These are phyloP conservation scores for Dactylellina parvicollis DNA, from an alignment of 2,329 filamentous ascomycete species.

Conservation along the genomic window DNA sequence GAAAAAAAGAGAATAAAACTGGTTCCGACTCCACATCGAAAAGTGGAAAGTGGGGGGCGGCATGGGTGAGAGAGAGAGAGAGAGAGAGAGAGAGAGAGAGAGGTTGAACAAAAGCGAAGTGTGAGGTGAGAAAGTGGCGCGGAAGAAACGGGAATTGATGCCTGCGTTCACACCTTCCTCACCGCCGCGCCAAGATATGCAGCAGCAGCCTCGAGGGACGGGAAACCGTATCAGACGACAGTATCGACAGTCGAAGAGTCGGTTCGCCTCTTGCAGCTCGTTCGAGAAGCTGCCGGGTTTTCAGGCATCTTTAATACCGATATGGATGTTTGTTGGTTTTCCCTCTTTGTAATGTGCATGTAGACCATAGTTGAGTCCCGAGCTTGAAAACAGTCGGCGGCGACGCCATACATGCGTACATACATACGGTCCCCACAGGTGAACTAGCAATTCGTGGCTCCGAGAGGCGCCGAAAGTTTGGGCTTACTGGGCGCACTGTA, in stretches of 20 bases:
- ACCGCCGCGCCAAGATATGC: constrained; percentile 17
- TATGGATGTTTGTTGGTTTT: no score
- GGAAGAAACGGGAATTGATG: constrained; percentile 44
- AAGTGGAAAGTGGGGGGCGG: neutral
- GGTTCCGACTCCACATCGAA: neutral
- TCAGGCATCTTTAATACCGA: no score
- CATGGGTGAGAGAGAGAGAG: neutral
- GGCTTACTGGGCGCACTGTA: neutral
- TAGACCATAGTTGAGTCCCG: no score
- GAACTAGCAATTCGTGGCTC: constrained; percentile 20
- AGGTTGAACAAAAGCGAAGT: constrained; percentile 16
- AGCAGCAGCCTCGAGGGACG: neutral
- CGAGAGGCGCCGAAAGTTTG: neutral
- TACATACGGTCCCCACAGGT: no score
- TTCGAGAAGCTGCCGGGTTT: neutral
- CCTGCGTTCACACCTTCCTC: constrained; percentile 29
- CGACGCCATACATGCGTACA: no score
- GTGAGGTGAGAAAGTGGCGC: constrained; percentile 12
- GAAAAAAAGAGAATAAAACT: neutral
- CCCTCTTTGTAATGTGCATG: no score
- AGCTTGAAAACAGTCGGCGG: no score
- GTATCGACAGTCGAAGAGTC: no score
- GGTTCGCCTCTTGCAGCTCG: neutral
- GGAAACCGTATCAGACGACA: no score
- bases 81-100: no score